These are phyloP conservation scores for Dryas octopetala DNA, from an alignment of 306 rosid species.

Conservation along the genomic window DNA sequence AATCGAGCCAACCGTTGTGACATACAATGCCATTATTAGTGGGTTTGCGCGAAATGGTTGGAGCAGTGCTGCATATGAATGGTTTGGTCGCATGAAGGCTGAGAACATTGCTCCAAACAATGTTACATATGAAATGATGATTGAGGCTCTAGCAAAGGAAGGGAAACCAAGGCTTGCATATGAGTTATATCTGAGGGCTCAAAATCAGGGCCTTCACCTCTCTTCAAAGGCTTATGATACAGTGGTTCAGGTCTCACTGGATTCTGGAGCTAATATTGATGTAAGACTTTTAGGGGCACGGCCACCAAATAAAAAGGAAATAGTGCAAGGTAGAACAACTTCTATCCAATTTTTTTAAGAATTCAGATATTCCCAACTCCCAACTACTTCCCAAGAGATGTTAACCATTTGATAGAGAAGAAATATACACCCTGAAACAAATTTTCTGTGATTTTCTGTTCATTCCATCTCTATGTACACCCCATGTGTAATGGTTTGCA, in stretches of 20 bases:
- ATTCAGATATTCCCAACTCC: constrained; percentile 31
- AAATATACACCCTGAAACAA: not conserved
- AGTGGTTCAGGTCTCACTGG: constrained; percentile 53
- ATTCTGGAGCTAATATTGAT: constrained; percentile 53
- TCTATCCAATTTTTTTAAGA: constrained; percentile 37
- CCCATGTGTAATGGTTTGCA: not conserved
- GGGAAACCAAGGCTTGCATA: constrained; percentile 86
- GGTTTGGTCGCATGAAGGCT: constrained; percentile 89
- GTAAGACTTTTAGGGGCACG: constrained; percentile 61
- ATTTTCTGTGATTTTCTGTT: not conserved
- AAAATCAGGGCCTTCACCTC: constrained; percentile 59
- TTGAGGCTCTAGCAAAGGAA: constrained; percentile 84
- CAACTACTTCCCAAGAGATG: constrained; percentile 16
- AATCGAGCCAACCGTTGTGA: constrained; percentile 73
- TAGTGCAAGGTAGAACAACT: constrained; percentile 33
- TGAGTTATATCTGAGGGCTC: constrained; percentile 70
- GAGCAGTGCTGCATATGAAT: constrained; percentile 78
- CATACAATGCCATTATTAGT: constrained; percentile 82
- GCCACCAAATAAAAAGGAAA: constrained; percentile 51
- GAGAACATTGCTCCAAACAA: constrained; percentile 65
- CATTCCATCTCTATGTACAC: constrained; percentile 6
- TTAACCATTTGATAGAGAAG: constrained; percentile 37
- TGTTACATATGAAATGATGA: constrained; percentile 76
- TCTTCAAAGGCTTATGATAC: constrained; percentile 72
- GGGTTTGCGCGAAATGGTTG: constrained; percentile 64